These are phyloP conservation scores for Boletales sp. DNA, from an alignment of 768 basidiomycete species.

Conservation along the genomic window DNA sequence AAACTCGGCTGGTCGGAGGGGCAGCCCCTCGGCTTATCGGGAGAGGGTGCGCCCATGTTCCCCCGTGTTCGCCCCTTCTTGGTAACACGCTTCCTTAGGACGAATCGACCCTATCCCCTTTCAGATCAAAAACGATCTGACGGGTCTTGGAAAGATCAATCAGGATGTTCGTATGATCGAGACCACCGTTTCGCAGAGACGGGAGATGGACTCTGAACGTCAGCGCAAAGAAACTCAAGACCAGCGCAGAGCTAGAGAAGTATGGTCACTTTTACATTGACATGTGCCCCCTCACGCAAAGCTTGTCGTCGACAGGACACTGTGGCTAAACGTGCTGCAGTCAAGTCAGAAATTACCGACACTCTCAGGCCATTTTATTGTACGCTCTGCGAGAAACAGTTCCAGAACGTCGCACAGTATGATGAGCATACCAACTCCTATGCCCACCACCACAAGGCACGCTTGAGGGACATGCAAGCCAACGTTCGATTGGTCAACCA, in stretches of 20 bases:
- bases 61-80: not conserved
- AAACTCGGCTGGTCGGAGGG: constrained; percentile 85
- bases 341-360: constrained; percentile 64
- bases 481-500: constrained; percentile 61
- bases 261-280: constrained; percentile 19
- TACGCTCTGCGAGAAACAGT: constrained; percentile 81
- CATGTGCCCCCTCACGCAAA: constrained; percentile 7
- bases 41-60: constrained; percentile 51
- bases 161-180: constrained; percentile 85
- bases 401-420: constrained; percentile 80
- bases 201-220: constrained; percentile 76
- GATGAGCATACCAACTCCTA: constrained; percentile 91
- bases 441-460: constrained; percentile 82
- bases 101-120: constrained; percentile 84
- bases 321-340: constrained; percentile 61
- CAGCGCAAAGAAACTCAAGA: constrained; percentile 78
- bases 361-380: constrained; percentile 79
- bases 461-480: constrained; percentile 78
- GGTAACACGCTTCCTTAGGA: constrained; percentile 38
- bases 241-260: constrained; percentile 71
- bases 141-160: constrained; percentile 73
- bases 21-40: constrained; percentile 69
- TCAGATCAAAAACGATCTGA: constrained; percentile 70
- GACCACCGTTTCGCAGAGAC: constrained; percentile 77
- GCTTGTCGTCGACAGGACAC: constrained; percentile 40